Conservation (phyloP, 2,329 filamentous ascomycete species). For the Penicillium sp. region DNA sequence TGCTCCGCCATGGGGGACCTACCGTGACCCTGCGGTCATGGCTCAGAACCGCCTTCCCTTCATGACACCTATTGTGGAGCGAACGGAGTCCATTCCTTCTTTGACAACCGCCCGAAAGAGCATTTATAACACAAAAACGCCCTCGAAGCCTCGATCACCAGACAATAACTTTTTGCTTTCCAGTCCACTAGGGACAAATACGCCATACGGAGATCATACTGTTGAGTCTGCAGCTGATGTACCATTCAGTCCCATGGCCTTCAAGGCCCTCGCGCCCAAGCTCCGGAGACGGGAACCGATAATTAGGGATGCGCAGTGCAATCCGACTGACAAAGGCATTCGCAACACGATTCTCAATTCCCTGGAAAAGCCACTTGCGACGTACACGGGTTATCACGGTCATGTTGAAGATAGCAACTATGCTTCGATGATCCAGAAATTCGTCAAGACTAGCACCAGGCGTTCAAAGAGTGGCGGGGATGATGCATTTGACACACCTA, state of each 20-base stretch:
- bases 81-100: slow-evolving; percentile 72
- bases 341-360: slow-evolving; percentile 66
- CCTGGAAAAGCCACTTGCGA: slow-evolving; percentile 61
- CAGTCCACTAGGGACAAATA: slow-evolving; percentile 63
- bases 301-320: slow-evolving; percentile 74
- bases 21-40: slow-evolving; percentile 66
- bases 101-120: slow-evolving; percentile 49
- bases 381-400: slow-evolving; percentile 72
- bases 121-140: slow-evolving; percentile 64
- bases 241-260: slow-evolving; percentile 31
- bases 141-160: slow-evolving; percentile 50
- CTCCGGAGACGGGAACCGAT: slow-evolving; percentile 49
- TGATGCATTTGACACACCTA: slow-evolving; percentile 52
- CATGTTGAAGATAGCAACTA: slow-evolving; percentile 58
- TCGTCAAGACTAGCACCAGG: slow-evolving; percentile 58
- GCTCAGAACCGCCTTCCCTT: slow-evolving; percentile 90
- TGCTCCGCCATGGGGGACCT: slow-evolving; percentile 67
- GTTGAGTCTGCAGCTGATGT: slow-evolving; percentile 25
- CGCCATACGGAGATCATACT: slow-evolving; percentile 45
- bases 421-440: slow-evolving; percentile 70
- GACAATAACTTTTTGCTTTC: slow-evolving; percentile 45
- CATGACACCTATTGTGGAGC: slow-evolving; percentile 97
- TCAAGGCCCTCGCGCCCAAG: slow-evolving; percentile 28
- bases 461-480: slow-evolving; percentile 47
- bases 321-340: slow-evolving; percentile 72